Base-by-base conservation (phyloP, 1,284 basidiomycete genomes). In the Baeospora myosura region DNA sequence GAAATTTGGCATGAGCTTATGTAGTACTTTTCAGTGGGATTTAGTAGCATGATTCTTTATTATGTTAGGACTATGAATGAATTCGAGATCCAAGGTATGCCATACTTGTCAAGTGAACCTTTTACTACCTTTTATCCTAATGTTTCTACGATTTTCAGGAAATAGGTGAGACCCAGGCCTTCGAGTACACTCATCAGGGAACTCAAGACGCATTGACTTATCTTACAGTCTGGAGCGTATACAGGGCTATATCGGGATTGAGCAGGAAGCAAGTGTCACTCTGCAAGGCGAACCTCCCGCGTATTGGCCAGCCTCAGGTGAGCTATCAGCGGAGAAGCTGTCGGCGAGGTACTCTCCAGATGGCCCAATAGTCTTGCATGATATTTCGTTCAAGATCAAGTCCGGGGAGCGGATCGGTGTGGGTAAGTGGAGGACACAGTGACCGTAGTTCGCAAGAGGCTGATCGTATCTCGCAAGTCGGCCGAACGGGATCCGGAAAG, bases 231-330 rank as follows among this genome's bases (percentile, higher is more conserved):
- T 81, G 42, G 77, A 83, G 53, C 69, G 81, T 26, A 72, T 84
- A 32, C 65, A 76, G 45, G 67, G 73, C 32, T 82, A 81, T 52
- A 55, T 79, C 25, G 55, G 61, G 12, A 74, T 79, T 45, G 74
- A 79, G 38, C 72, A 76, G 52, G 78, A 80, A 52, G 68, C 69
- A 1, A 60, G 63, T 33, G 49, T 64, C 1, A 59, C 59, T 2
- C 50, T 55, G 10, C 51, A 57, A 21, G 69, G 70, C 2, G 53
- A 66, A 31, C 81, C 81, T 5, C 77, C 81, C 0, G 80, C 80
- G 0, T 75, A 78, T 45, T 84, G 81, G 81, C 81, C 81, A 0
- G 66, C 78, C 0, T 78, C 72, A 20, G 81, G 81, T 0, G 62
- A 69, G 23, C 62, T 84, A 32, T 54, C 60, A 10, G 73, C 82